phyloP scores from a whole-genome alignment of 225 moss, liverwort and hornwort species.

The Asterella californica region DNA sequence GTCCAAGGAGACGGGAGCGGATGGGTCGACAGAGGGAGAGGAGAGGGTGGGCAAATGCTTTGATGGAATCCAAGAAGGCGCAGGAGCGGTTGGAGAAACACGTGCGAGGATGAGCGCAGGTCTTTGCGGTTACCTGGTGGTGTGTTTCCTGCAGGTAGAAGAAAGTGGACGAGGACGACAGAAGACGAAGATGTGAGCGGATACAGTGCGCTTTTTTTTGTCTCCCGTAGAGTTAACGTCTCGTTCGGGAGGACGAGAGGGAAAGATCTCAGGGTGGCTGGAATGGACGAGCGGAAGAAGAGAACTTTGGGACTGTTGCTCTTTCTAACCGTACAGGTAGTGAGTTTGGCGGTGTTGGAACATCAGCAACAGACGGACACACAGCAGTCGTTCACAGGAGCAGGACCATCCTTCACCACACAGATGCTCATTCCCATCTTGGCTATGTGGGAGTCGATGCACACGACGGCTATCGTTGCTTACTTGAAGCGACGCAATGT shows the following conservation, averaged over 20 bases:
- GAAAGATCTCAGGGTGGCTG: background rate
- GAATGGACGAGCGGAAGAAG: conserved; percentile 23
- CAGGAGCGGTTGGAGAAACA: too few relatives aligned
- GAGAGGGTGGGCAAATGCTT: too few relatives aligned
- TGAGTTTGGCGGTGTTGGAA: conserved; percentile 31
- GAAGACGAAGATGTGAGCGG: background rate
- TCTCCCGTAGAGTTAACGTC: background rate
- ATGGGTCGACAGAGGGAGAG: too few relatives aligned
- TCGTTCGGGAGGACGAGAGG: background rate
- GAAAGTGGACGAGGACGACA: background rate
- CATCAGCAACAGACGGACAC: conserved; percentile 29
- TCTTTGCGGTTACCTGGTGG: too few relatives aligned
- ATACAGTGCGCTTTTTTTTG: background rate
- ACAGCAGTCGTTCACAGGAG: conserved; percentile 18
- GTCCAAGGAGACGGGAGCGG: too few relatives aligned
- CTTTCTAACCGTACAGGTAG: conserved; percentile 28
- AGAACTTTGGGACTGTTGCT: conserved; percentile 23
- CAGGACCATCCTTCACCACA: conserved; percentile 20
- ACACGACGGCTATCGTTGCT: conserved; percentile 22
- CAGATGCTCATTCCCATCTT: conserved; percentile 33
- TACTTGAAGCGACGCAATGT: conserved; percentile 20
- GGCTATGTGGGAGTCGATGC: conserved; percentile 35
- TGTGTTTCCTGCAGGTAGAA: background rate
- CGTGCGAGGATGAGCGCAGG: too few relatives aligned
- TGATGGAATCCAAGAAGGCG: too few relatives aligned